A percentile compares a stretch with the other conserved stretches of the same genome.
Evolutionary conservation across 768 basidiomycete species (phyloP).

Genomic region (Sporobolomyces roseus): DNA sequence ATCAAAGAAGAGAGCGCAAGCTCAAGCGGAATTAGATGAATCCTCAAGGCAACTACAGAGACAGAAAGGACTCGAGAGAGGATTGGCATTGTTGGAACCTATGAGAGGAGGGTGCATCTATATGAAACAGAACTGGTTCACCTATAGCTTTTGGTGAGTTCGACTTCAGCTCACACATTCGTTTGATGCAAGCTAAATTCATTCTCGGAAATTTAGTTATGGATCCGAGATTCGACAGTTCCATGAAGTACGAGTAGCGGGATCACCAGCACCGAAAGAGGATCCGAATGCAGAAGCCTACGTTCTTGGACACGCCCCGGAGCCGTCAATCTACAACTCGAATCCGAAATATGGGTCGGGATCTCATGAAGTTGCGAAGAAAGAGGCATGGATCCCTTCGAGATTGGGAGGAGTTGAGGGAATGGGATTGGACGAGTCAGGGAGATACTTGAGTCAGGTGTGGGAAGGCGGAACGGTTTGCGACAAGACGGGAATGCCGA

Average conservation of each 20-base stretch:
- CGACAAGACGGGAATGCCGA: constrained; percentile 80
- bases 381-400: constrained; percentile 59
- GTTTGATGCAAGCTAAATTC: neutral
- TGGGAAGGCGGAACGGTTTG: constrained; percentile 69
- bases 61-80: constrained; percentile 35
- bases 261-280: constrained; percentile 44
- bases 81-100: constrained; percentile 41
- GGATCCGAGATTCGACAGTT: constrained; percentile 93
- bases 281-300: constrained; percentile 46
- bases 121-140: constrained; percentile 92
- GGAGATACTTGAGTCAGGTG: constrained; percentile 73
- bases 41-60: constrained; percentile 15
- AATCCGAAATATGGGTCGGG: constrained; percentile 52
- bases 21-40: constrained; percentile 13
- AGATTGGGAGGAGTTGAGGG: constrained; percentile 60
- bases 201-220: constrained; percentile 48
- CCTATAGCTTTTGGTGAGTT: constrained; percentile 72
- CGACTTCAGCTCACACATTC: neutral
- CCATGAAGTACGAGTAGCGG: constrained; percentile 70
- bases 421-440: constrained; percentile 45
- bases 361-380: constrained; percentile 52
- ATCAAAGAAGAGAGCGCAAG: neutral
- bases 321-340: constrained; percentile 33
- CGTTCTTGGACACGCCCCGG: constrained; percentile 40
- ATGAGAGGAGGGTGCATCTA: constrained; percentile 49